Percentiles rank a stretch among this genome's conserved stretches.
These are phyloP conservation scores for Spathaspora sp. DNA, from an alignment of 805 yeast species.

Conservation along the genomic window DNA sequence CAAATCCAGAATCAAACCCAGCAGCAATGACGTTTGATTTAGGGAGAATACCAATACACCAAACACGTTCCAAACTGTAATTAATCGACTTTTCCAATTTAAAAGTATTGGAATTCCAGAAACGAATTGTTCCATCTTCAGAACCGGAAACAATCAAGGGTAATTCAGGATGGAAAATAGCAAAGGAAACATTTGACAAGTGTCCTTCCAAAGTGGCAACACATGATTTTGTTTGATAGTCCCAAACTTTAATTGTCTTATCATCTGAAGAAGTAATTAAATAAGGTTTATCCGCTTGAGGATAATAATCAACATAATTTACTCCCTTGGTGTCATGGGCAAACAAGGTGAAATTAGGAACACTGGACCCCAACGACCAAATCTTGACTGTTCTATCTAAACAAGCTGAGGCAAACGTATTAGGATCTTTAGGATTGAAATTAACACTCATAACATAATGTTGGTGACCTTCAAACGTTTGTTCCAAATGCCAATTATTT, in stretches of 20 bases:
- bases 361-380: slow-evolving; percentile 87
- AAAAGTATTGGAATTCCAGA: slow-evolving; percentile 95
- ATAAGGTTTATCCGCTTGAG: slow-evolving; percentile 96
- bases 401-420: slow-evolving; percentile 96
- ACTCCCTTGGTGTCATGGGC: slow-evolving; percentile 95
- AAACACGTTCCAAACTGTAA: slow-evolving; percentile 90
- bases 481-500: slow-evolving; percentile 83
- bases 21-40: slow-evolving; percentile 75
- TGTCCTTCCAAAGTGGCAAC: slow-evolving; percentile 95
- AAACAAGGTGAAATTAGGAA: slow-evolving; percentile 85
- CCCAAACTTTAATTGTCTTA: slow-evolving; percentile 86
- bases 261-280: slow-evolving; percentile 90
- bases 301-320: slow-evolving; percentile 94
- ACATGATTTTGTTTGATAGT: slow-evolving; percentile 93
- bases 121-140: slow-evolving; percentile 90
- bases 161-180: slow-evolving; percentile 95
- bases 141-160: slow-evolving; percentile 95
- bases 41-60: slow-evolving; percentile 84
- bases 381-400: slow-evolving; percentile 94
- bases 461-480: slow-evolving; percentile 90
- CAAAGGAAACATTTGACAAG: slow-evolving; percentile 90
- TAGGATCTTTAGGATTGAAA: slow-evolving; percentile 96
- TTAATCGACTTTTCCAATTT: slow-evolving; percentile 89
- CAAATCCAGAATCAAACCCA: slow-evolving; percentile 93
- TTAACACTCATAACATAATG: slow-evolving; percentile 94